A percentile compares a stretch with the other conserved stretches of the same genome.
phyloP scores from a whole-genome alignment of 129 eudicot species.

The Pittosporum tobira region DNA sequence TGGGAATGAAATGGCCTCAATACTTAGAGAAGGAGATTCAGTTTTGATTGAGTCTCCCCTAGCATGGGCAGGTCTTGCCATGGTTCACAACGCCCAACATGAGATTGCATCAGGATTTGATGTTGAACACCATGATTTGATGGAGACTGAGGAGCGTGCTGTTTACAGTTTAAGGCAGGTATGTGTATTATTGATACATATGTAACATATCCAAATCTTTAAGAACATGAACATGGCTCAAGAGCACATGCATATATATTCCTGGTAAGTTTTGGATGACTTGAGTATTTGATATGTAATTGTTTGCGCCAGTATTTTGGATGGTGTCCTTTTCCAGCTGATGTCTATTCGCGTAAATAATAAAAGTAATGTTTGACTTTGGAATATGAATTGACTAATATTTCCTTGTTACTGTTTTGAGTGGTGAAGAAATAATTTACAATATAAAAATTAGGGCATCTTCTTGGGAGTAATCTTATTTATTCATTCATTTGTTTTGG shows the following conservation, averaged over 20 bases:
- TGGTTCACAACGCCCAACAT: constrained; percentile 91
- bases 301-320: background rate
- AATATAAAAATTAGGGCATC: background rate
- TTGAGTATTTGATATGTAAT: background rate
- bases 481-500: background rate
- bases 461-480: too few relatives aligned
- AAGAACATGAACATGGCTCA: background rate
- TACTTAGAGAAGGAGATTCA: constrained; percentile 80
- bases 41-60: constrained; percentile 57
- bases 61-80: constrained; percentile 95
- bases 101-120: constrained; percentile 90
- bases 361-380: background rate
- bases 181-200: too few relatives aligned
- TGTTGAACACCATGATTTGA: constrained; percentile 57
- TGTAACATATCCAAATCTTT: background rate
- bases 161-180: constrained; percentile 79
- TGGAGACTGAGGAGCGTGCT: constrained; percentile 80
- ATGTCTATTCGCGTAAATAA: constrained; percentile 4
- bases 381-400: background rate
- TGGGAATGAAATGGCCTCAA: constrained; percentile 94
- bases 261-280: too few relatives aligned
- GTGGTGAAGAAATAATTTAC: background rate
- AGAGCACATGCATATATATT: background rate
- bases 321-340: constrained; percentile 2
- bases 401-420: background rate